phyloP scores from a whole-genome alignment of 352 stramenopile genomes.

The Globisporangium recalcitrans region DNA sequence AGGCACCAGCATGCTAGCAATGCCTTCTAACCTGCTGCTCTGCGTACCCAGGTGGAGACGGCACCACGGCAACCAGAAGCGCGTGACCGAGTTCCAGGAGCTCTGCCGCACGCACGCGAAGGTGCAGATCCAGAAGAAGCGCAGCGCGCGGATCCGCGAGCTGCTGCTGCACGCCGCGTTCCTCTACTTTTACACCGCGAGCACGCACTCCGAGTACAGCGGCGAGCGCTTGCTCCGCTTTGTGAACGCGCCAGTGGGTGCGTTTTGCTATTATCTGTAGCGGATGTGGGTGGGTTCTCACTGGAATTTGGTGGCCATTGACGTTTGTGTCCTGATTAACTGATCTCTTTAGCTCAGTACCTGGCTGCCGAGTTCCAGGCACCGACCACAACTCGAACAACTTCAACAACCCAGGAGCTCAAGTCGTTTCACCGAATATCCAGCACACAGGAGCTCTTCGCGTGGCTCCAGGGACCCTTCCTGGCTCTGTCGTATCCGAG shows the following conservation, averaged over 20 bases:
- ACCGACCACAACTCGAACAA: neutral
- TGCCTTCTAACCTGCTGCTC: neutral
- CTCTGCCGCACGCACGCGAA: constrained; percentile 26
- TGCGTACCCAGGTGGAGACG: constrained; percentile 29
- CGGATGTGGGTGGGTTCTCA: too few relatives aligned
- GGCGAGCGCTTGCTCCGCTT: constrained; percentile 37
- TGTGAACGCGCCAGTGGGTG: constrained; percentile 24
- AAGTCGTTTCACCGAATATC: constrained; percentile 22
- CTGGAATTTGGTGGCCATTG: too few relatives aligned
- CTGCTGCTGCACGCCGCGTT: constrained; percentile 45
- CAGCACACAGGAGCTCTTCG: constrained; percentile 20
- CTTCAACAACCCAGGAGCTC: neutral
- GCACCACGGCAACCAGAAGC: constrained; percentile 26
- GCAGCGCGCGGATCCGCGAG: constrained; percentile 31
- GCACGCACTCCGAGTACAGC: constrained; percentile 21
- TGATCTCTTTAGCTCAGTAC: constrained; percentile 19
- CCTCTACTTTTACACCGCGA: constrained; percentile 35
- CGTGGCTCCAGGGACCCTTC: constrained; percentile 31
- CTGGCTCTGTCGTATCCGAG: constrained; percentile 19
- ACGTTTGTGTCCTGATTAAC: too few relatives aligned
- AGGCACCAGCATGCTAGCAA: neutral
- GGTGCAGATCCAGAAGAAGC: constrained; percentile 25
- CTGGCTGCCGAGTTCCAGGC: constrained; percentile 11
- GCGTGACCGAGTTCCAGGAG: constrained; percentile 28
- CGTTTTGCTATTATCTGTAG: neutral